Percentiles rank a stretch among this genome's conserved stretches.
These are phyloP conservation scores for Exutisphaerella laricina DNA, from an alignment of 2,329 filamentous ascomycete genomes.

Conservation along the genomic window DNA sequence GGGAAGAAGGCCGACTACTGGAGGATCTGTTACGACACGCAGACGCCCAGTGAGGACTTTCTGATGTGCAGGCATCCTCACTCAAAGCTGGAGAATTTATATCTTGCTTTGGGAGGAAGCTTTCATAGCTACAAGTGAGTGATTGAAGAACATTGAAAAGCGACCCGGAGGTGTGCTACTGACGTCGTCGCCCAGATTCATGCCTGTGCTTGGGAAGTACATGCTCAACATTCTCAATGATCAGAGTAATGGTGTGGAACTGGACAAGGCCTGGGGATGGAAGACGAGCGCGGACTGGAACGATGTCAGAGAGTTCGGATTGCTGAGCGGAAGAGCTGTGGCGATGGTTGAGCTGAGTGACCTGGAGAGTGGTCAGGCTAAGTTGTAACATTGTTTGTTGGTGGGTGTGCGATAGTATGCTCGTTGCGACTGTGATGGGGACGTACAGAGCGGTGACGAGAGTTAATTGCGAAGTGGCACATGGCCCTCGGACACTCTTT, in stretches of 20 bases:
- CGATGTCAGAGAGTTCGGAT: constrained; percentile 17
- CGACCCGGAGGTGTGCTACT: too few species aligned
- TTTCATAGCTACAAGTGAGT: constrained; percentile 47
- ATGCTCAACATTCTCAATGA: constrained; percentile 41
- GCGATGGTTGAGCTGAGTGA: constrained; percentile 16
- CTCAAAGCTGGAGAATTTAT: constrained; percentile 47
- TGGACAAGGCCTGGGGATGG: constrained; percentile 28
- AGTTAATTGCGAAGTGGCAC: too few species aligned
- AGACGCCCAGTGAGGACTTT: constrained; percentile 58
- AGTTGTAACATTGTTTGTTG: constrained; percentile 4
- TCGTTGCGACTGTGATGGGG: too few species aligned
- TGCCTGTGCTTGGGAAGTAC: constrained; percentile 58
- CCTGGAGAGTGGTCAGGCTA: constrained; percentile 6
- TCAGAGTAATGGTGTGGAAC: constrained; percentile 34
- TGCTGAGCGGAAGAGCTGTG: constrained; percentile 16
- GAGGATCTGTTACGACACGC: constrained; percentile 54
- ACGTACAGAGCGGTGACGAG: too few species aligned
- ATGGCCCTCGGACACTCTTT: too few species aligned
- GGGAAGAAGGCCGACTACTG: constrained; percentile 36
- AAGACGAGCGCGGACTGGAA: constrained; percentile 15
- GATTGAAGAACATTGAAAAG: too few species aligned
- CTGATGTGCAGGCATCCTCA: constrained; percentile 52
- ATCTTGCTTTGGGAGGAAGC: constrained; percentile 57
- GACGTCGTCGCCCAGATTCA: constrained; percentile 56
- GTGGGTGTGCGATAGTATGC: too few species aligned